These are phyloP conservation scores for Scheffersomyces segobiensis DNA, from an alignment of 1,139 yeast genomes.

Conservation along the genomic window DNA sequence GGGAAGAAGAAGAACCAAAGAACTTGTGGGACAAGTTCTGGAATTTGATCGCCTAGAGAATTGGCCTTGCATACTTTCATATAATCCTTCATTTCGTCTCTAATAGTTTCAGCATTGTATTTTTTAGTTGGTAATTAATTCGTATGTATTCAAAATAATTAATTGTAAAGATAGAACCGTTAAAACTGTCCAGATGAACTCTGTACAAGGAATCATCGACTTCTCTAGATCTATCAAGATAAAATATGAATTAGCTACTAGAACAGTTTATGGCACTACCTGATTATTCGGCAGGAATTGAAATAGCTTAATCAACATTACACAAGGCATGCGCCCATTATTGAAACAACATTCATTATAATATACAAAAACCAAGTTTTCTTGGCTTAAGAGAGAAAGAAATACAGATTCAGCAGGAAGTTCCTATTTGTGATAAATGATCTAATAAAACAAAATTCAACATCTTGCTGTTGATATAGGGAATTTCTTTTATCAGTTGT, in stretches of 20 bases:
- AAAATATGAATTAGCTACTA: no score
- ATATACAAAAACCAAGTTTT: neutral
- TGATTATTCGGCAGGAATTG: no score
- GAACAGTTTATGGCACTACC: no score
- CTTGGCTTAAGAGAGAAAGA: neutral
- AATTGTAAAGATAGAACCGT: neutral
- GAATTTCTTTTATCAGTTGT: slow-evolving; percentile 14
- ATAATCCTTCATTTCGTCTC: neutral
- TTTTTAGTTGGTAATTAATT: neutral
- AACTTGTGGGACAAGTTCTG: slow-evolving; percentile 58
- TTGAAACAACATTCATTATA: neutral
- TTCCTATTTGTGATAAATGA: neutral
- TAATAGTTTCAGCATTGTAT: neutral
- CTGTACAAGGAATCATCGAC: neutral
- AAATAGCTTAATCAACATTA: neutral
- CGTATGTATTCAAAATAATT: neutral
- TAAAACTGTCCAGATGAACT: neutral
- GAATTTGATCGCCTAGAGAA: slow-evolving; percentile 20
- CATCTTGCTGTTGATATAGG: neutral
- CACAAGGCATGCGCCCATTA: neutral
- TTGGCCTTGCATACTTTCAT: neutral
- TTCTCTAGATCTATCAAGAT: neutral
- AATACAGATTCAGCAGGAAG: neutral
- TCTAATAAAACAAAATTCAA: neutral
- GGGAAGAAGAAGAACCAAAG: slow-evolving; percentile 53